These are phyloP conservation scores for Austropuccinia psidii DNA, from an alignment of 1,284 basidiomycete genomes.

Conservation along the genomic window DNA sequence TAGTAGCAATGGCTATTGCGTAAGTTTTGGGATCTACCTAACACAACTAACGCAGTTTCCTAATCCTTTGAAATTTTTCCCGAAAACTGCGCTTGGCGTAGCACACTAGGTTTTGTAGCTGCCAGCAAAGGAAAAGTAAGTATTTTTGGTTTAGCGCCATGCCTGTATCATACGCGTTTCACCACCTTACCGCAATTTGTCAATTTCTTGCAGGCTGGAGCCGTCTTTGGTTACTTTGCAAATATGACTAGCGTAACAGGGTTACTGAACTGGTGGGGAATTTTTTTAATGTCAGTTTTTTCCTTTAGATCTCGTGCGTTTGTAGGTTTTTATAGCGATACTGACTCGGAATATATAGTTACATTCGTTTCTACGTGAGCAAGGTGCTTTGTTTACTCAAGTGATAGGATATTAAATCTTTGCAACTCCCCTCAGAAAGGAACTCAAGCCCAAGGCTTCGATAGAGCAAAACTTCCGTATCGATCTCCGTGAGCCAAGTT, in stretches of 20 bases:
- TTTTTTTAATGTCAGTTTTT: conserved; percentile 71
- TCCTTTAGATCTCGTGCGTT: neutral
- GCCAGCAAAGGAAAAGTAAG: conserved; percentile 52
- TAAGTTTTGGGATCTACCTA: neutral
- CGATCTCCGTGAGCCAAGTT: conserved; percentile 46
- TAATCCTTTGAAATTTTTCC: neutral
- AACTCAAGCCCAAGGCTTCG: conserved; percentile 64
- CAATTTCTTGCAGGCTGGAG: conserved; percentile 57
- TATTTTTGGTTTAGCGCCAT: conserved; percentile 48
- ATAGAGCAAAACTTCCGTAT: conserved; percentile 62
- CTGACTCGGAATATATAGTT: too few species aligned
- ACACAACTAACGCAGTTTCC: neutral
- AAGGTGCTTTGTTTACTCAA: neutral
- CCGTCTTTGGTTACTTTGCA: conserved; percentile 25
- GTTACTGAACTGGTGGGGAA: conserved; percentile 75
- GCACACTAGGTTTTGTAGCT: conserved; percentile 55
- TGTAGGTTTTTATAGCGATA: neutral
- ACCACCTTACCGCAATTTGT: conserved; percentile 61
- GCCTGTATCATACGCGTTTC: conserved; percentile 66
- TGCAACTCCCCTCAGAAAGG: conserved; percentile 53
- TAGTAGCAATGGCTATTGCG: conserved; percentile 33
- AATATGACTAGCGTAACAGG: conserved; percentile 50
- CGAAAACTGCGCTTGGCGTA: too few species aligned
- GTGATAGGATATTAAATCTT: neutral
- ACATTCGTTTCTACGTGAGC: conserved; percentile 35